Evolutionary conservation across 2,329 filamentous ascomycete species (phyloP), one percentile per base, ranked within the genome.

Genomic region (Endoconidiophora polonica): DNA sequence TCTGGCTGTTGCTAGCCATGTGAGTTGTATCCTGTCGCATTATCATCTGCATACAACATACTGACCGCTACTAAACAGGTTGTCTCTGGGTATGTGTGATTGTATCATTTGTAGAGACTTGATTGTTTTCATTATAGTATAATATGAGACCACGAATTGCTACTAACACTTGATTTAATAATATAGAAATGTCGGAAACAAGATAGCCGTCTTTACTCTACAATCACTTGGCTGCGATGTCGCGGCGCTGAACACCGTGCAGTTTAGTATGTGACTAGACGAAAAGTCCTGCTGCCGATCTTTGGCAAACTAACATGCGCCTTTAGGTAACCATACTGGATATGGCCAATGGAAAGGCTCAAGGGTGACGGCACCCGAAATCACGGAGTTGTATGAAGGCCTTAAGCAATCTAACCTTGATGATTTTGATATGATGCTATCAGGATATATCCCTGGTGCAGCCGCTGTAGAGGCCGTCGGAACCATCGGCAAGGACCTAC

Each of bases 201-300:
- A 90, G 60, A 94, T 98, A 72, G 88, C 88, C 40, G 87, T 87
- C 1, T 93, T 94, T 61, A 86, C 88, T 57, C 82, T 98, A 73
- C 90, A 98, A 65, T 83, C 84, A 1, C 68, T 98, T 46, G 91
- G 91, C 44, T 95, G 87, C 61, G 90, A 98, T 59, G 90, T 95
- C 5, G 83, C 87, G 6, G 86, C 87, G 2, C 74, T 98, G 59
- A 95, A 98, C 63, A 98, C 91, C 0, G 91, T 98, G 5, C 84
- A 98, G 59, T 98, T 95, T 69, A 96, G 90, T 94, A 70, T 64
- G 81, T 67, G 23, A 12, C 22, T 7, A n/a, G 26, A 33, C 29
- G 12, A 2, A 33, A 33, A 33, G 6, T 7, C 10, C 24, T 26
- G 14, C 7, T 18, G 12, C 36, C 29, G 9, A 47, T 24, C 3